A percentile compares a stretch with the other conserved stretches of the same genome.
Conservation (phyloP, 164 flowering plant genomes). For the Aristolochia californica region DNA sequence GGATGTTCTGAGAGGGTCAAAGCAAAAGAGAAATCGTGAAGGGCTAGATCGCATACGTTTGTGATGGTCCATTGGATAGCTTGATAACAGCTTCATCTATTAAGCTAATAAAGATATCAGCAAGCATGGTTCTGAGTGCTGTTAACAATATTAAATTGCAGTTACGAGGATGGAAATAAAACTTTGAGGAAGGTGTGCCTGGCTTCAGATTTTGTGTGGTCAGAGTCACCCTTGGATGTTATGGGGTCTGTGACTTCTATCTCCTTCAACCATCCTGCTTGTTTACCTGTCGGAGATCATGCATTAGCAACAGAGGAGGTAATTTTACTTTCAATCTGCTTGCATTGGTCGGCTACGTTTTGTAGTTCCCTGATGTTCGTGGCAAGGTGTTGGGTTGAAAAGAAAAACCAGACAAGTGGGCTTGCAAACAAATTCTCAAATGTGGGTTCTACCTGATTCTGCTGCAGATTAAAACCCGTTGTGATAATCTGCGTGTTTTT, state of each 20-base stretch:
- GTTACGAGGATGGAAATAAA: slow-evolving; percentile 73
- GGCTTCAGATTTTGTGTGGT: slow-evolving; percentile 75
- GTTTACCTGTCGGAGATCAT: slow-evolving; percentile 54
- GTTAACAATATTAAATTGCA: slow-evolving; percentile 13
- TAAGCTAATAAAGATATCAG: no score
- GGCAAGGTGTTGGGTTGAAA: no score
- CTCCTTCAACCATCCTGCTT: slow-evolving; percentile 58
- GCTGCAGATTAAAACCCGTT: slow-evolving; percentile 58
- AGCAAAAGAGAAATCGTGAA: slow-evolving; percentile 82
- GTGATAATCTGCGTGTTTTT: slow-evolving; percentile 80
- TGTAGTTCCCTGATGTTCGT: neutral
- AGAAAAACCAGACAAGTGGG: no score
- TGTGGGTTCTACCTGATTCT: neutral
- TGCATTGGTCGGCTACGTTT: neutral
- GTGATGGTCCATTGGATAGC: no score
- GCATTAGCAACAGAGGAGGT: slow-evolving; percentile 84
- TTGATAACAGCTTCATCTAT: neutral
- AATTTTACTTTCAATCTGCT: neutral
- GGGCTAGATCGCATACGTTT: slow-evolving; percentile 34
- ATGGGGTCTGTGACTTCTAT: slow-evolving; percentile 82
- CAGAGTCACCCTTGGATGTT: slow-evolving; percentile 67
- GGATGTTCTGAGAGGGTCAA: slow-evolving; percentile 73
- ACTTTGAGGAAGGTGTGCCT: slow-evolving; percentile 54
- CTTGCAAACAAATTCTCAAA: no score
- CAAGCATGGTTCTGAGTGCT: no score